These are phyloP conservation scores for Metschnikowia gelsemii DNA, from an alignment of 805 yeast genomes.

Conservation along the genomic window DNA sequence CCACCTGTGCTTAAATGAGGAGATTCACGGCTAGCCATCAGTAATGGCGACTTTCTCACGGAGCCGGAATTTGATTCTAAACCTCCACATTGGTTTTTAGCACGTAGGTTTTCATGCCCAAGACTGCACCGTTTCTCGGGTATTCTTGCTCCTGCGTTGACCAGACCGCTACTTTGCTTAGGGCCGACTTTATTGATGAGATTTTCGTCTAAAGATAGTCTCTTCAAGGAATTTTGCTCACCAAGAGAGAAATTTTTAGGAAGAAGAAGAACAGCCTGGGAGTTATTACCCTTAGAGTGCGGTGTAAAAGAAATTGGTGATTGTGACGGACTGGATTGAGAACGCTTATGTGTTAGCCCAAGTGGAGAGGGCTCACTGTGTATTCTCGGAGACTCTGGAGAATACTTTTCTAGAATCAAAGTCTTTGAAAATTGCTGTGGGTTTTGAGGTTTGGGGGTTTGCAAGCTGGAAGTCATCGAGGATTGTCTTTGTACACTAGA, in stretches of 20 bases:
- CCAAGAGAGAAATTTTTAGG: conserved; percentile 47
- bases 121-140: conserved; percentile 2
- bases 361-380: conserved; percentile 6
- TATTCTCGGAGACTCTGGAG: conserved; percentile 15
- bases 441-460: conserved; percentile 39
- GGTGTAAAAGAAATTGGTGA: conserved; percentile 20
- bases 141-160: conserved; percentile 20
- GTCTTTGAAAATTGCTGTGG: conserved; percentile 15
- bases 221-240: conserved; percentile 24
- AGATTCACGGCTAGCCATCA: neutral
- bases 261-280: conserved; percentile 49
- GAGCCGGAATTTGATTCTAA: neutral
- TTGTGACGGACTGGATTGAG: conserved; percentile 36
- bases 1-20: neutral
- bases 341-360: conserved; percentile 22
- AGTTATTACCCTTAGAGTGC: conserved; percentile 19
- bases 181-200: conserved; percentile 2
- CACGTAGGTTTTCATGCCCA: neutral
- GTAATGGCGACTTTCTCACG: neutral
- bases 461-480: conserved; percentile 17
- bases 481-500: neutral
- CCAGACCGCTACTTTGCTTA: conserved; percentile 16
- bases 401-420: conserved; percentile 7
- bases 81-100: neutral
- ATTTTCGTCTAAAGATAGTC: conserved; percentile 22